Percentiles rank a stretch among this genome's conserved stretches.
phyloP scores from a whole-genome alignment of 352 stramenopile genomes.

The Paralagenidium karlingii region DNA sequence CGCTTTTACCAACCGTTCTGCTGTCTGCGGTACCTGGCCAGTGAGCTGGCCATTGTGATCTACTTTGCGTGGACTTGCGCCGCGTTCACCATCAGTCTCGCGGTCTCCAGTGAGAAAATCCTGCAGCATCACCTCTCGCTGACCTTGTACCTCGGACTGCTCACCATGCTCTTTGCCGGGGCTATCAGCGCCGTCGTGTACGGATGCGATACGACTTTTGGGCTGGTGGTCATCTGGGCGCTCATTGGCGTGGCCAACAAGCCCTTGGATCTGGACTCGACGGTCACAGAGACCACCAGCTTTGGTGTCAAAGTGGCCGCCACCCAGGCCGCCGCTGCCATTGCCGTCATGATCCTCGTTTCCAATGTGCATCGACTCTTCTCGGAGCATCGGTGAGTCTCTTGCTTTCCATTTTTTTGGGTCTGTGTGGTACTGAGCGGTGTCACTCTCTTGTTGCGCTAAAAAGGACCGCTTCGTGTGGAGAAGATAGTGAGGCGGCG shows the following conservation, averaged over 20 bases:
- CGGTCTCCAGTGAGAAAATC: constrained; percentile 40
- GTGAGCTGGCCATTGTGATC: constrained; percentile 41
- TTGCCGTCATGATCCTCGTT: too few relatives aligned
- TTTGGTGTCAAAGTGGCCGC: too few relatives aligned
- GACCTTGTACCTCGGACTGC: constrained; percentile 33
- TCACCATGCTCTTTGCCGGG: constrained; percentile 41
- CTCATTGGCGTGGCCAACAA: constrained; percentile 38
- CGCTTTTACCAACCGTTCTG: constrained; percentile 26
- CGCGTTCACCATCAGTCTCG: constrained; percentile 56
- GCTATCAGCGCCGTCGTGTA: constrained; percentile 47
- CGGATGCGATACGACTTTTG: constrained; percentile 41
- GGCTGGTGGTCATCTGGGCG: constrained; percentile 46
- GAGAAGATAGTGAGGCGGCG: too few relatives aligned
- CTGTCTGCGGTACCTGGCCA: constrained; percentile 26
- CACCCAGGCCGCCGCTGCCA: too few relatives aligned
- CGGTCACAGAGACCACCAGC: too few relatives aligned
- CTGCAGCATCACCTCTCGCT: constrained; percentile 30
- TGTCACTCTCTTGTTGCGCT: too few relatives aligned
- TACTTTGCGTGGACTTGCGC: constrained; percentile 71
- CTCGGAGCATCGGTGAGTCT: too few relatives aligned
- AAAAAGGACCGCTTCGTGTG: too few relatives aligned
- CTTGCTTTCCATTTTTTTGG: too few relatives aligned
- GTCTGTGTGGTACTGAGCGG: too few relatives aligned
- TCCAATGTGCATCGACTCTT: too few relatives aligned
- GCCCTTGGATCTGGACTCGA: too few relatives aligned